Evolutionary conservation across 345 rosid genomes (phyloP), one percentile per base, ranked within the genome.

Genomic region (Raphanus raphanistrum): DNA sequence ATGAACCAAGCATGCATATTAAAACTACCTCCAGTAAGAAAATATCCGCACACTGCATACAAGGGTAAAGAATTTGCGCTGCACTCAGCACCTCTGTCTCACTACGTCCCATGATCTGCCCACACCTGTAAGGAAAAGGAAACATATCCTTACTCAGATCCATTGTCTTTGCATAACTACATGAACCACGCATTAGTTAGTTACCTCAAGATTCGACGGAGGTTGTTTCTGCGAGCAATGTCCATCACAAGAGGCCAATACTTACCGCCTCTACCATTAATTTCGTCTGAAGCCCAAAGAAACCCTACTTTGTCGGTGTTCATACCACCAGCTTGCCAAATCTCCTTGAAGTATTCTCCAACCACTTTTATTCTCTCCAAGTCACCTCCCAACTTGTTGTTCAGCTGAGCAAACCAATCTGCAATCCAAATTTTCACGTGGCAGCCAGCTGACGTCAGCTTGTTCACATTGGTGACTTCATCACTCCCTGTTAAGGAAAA

Each of bases 191-290:
- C 63, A 58, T 26, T 26, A 12, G 25, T 57, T 21, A 57, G 4
- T 58, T 26, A 59, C 63, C 98, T 90, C 75, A 84, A 76, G 82
- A 94, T 85, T 70, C 94, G 83, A 2, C 96, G 86, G 82, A 94
- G 93, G 79, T 87, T 92, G 84, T 94, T 89, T 80, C 84, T 87
- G 66, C 94, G 90, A 45, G 97, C 97, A 74, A 94, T 90, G 79
- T 94, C 98, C 96, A 94, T 89, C 8, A 94, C 97, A 72, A 90
- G 85, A 59, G 97, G 98, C 98, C 97, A 92, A 80, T 94, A 94
- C 84, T 92, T 91, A 11, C 64, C 62, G 0, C 93, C 86, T 72
- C 83, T 82, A 36, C 88, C 66, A 70, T 90, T 94, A 63, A 92
- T 94, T 86, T 92, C 97, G 6, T 89, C 92, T 1, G 98, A 94